Percentiles rank a stretch among this genome's conserved stretches.
Evolutionary conservation across 225 moss, liverwort and hornwort genomes (phyloP).

Genomic region (Physcomitrium patens): DNA sequence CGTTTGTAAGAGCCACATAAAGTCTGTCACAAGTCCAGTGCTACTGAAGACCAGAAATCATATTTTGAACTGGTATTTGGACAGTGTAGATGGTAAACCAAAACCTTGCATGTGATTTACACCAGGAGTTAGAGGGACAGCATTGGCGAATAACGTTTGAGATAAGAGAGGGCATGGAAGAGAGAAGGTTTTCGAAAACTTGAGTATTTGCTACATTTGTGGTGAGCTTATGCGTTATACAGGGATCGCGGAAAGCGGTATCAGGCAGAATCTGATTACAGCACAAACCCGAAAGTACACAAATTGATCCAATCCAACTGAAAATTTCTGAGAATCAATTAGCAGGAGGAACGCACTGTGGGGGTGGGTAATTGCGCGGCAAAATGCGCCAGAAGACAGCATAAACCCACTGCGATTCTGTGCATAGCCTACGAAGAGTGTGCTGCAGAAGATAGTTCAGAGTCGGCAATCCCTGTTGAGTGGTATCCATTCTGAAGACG

Average conservation of each 20-base stretch:
- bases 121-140: neutral
- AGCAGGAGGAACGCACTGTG: conserved; percentile 60
- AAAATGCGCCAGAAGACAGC: conserved; percentile 97
- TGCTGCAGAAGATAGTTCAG: conserved; percentile 90
- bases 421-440: conserved; percentile 81
- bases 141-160: no score
- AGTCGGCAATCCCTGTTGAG: conserved; percentile 69
- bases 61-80: conserved; percentile 32
- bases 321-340: neutral
- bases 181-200: no score
- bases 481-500: conserved; percentile 43
- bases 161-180: no score
- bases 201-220: no score
- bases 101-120: conserved; percentile 28
- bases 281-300: no score
- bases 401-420: conserved; percentile 89
- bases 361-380: conserved; percentile 94
- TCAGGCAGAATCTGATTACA: no score
- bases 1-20: conserved; percentile 29
- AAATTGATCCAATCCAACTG: no score
- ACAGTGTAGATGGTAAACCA: conserved; percentile 20
- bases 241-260: no score
- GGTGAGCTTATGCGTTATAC: no score
- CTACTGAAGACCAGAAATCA: conserved; percentile 40
- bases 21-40: conserved; percentile 23